Base-by-base conservation (phyloP, 1,284 basidiomycete species). In the Somion occarium region DNA sequence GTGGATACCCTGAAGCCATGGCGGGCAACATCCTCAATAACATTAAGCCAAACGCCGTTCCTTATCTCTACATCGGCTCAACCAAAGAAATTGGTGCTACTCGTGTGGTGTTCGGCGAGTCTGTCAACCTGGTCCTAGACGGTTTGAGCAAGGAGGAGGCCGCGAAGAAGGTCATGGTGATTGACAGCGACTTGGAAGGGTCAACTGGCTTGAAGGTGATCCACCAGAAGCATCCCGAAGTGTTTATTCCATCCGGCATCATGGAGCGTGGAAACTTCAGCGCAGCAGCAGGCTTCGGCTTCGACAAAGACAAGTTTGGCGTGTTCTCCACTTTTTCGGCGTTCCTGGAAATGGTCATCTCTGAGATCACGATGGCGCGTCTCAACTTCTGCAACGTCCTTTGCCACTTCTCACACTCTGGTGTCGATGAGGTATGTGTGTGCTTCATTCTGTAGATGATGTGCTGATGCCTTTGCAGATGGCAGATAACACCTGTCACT, bases 311-410 rank as follows among this genome's bases (percentile, higher is more conserved):
- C 59, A 88, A 87, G 66, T 88, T 83, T 54, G 87, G 86, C 59
- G 85, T 91, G 53, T 90, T 89, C 73, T 90, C 87, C 20, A 93
- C 90, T 3, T 93, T 93, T 72, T 88, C 86, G 46, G 90, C 91
- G 3, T 93, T 93, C 75, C 73, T 91, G 54, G 90, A 93, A 75
- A 93, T 93, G 91, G 73, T 88, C 53, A 69, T 92, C 53, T 91
- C 89, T 2, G 91, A 93, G 65, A 72, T 91, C 51, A 92, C 90
- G n/a, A 93, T 93, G 91, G 91, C 91, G 15, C 80, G 89, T 50
- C 68, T 92, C 62, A 92, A 92, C 69, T 78, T 85, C 62, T 89
- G 88, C 73, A 93, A 93, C 63, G 82, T 93, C 15, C 78, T 93
- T 25, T 85, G 77, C 62, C 90, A 93, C 70, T 93, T 92, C 73